Base-by-base conservation (phyloP, 371 early-diverging fungal genomes). In the Caulochytrium protostelioides region DNA sequence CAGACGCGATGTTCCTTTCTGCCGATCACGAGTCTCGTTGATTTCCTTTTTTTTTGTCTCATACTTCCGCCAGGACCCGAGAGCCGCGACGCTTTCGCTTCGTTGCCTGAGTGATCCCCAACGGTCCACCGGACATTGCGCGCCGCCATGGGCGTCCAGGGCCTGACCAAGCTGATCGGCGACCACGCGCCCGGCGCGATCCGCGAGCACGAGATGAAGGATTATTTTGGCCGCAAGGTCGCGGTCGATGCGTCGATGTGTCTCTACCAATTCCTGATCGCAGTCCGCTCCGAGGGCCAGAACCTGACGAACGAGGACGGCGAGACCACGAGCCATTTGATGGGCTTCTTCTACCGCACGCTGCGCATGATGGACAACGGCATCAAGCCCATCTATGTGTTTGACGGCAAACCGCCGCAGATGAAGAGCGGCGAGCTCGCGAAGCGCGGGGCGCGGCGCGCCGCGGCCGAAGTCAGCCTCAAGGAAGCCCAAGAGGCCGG, bases 181-280 rank as follows among this genome's bases (percentile, higher is more conserved):
- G 94, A 97, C 56, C 65, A 89, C 49, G 82, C 90, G 10, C 83
- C 83, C 12, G 49, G 46, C 17, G 89, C 90, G 4, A 72, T 86
- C 37, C 78, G 68, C 42, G 70, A 70, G 22, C 70, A 79, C 34
- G 77, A 84, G 37, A 78, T 98, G 48, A 72, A 70, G 40, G 80
- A 76, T 48, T 94, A 79, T 42, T 80, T 89, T 54, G 89, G 94
- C 0, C 79, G 94, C 39, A 98, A 87, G 52, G 79, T 99, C 6
- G 98, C 97, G 16, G 86, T 95, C 40, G 99, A 99, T 54, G 98
- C 91, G 8, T 90, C 87, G 30, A 95, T 90, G 82, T 78, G 77
- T 38, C 79, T 98, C 31, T 99, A 99, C 56, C 99, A 99, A 69
- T 98, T 98, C 59, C 75, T 99, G 57, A 84, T 99, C 43, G 98